Base-by-base conservation (phyloP, 768 basidiomycete species). In the Pholiota conissans region DNA sequence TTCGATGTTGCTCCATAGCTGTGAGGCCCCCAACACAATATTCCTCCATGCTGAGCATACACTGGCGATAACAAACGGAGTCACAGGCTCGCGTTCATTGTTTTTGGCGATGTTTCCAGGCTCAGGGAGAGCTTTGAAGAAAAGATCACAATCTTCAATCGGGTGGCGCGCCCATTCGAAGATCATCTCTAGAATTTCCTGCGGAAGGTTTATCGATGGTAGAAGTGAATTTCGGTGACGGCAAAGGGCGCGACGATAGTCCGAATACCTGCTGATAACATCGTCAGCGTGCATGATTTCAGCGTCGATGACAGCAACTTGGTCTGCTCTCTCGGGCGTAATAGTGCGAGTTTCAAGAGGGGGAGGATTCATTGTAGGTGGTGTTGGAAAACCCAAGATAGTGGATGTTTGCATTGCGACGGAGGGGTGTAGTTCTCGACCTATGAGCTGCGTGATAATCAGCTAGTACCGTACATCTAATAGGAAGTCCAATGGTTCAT, bases 221-320 rank as follows among this genome's bases (percentile, higher is more conserved):
- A 35, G 13, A 1, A 35, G 11, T 16, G 34, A 11, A n/a, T 35
- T 35, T 5, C 34, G 34, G 13, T 35, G 13, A 2, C 10, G 3
- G 5, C 34, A 14, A 3, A 35, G n/a, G 34, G 34, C 10, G 4
- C 13, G 3, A 3, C 34, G 34, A 11, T 10, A n/a, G 2, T 35
- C 5, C 5, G 6, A 3, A 14, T 14, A 56, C 27, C 32, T 50
- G 40, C 63, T 61, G 14, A 67, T 67, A 30, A 49, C 42, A 26
- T 62, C 57, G 28, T 67, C 62, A 3, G 61, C 52, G 18, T 52
- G 63, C 45, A 53, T 34, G 22, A 67, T 62, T 52, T 65, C 63
- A 10, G 42, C 49, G 54, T 65, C 66, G 20, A 67, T 61, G 40
- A 22, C 30, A 16, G 32, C 32, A 32, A 59, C 29, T 7, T 48